Conservation (phyloP, 441 rosid genomes). For the Euphorbia corollata region DNA sequence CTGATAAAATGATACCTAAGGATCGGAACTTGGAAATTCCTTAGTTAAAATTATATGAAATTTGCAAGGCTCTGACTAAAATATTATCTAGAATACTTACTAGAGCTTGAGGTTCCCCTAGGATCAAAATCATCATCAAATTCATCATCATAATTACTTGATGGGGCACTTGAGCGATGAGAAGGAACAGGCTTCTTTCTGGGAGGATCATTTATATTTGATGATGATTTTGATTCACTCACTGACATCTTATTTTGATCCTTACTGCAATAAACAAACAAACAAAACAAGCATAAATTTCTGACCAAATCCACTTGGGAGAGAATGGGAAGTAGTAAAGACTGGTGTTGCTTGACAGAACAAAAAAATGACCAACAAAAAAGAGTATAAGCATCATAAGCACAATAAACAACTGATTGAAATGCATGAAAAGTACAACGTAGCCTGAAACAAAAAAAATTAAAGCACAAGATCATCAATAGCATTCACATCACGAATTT, state of each 20-base stretch:
- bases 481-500: neutral
- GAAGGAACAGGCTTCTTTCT: conserved; percentile 31
- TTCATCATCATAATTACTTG: conserved; percentile 49
- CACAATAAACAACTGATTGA: neutral
- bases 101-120: conserved; percentile 65
- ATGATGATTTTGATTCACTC: conserved; percentile 37
- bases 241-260: conserved; percentile 41
- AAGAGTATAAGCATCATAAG: neutral
- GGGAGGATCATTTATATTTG: conserved; percentile 27
- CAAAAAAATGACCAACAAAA: neutral
- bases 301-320: neutral
- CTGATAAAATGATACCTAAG: neutral
- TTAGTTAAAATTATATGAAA: neutral
- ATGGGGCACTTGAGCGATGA: conserved; percentile 36
- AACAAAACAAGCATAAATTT: conserved; percentile 7
- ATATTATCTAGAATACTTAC: conserved; percentile 38
- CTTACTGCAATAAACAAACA: conserved; percentile 44
- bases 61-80: neutral
- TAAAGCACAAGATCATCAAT: neutral
- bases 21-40: neutral
- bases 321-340: no score
- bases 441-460: neutral
- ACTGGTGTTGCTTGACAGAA: neutral
- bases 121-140: conserved; percentile 98
- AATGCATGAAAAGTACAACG: neutral